Evolutionary conservation across 352 stramenopile genomes (phyloP).

Genomic region (Globisporangium mamillatum): DNA sequence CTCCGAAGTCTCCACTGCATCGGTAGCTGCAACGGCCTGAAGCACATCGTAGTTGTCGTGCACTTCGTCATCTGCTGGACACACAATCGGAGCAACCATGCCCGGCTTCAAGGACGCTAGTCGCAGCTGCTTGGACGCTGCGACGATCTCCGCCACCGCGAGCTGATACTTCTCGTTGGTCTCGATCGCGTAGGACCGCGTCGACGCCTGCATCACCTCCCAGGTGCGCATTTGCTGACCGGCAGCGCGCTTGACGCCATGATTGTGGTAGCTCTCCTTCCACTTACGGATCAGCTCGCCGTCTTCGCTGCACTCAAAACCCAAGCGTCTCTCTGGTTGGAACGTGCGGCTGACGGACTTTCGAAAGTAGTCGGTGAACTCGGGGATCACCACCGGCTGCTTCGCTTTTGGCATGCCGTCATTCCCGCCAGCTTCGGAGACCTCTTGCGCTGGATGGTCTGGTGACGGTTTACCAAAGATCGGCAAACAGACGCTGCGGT

Average conservation of each 20-base stretch:
- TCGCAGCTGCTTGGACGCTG: not conserved
- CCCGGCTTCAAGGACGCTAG: not conserved
- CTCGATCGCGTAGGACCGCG: slow-evolving; percentile 63
- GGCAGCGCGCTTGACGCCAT: slow-evolving; percentile 31
- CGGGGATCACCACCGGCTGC: slow-evolving; percentile 34
- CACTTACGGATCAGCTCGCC: slow-evolving; percentile 53
- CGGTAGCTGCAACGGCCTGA: not conserved
- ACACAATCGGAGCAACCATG: not conserved
- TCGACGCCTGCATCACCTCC: slow-evolving; percentile 56
- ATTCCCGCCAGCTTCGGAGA: not conserved
- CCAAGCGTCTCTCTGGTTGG: slow-evolving; percentile 45
- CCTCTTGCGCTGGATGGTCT: not conserved
- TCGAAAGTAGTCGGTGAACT: slow-evolving; percentile 71
- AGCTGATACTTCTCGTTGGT: slow-evolving; percentile 50
- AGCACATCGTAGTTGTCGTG: not conserved
- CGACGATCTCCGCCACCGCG: slow-evolving; percentile 5
- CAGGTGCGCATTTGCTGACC: slow-evolving; percentile 54
- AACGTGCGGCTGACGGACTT: slow-evolving; percentile 46
- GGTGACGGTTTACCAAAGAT: not conserved
- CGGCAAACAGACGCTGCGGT: not conserved
- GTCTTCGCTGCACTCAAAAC: slow-evolving; percentile 27
- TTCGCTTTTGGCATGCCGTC: not conserved
- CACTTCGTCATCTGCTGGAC: not conserved
- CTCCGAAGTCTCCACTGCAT: not conserved
- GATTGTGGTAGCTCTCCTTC: slow-evolving; percentile 45